Evolutionary conservation across 1,284 basidiomycete species (phyloP).

Genomic region (Meira nashicola): DNA sequence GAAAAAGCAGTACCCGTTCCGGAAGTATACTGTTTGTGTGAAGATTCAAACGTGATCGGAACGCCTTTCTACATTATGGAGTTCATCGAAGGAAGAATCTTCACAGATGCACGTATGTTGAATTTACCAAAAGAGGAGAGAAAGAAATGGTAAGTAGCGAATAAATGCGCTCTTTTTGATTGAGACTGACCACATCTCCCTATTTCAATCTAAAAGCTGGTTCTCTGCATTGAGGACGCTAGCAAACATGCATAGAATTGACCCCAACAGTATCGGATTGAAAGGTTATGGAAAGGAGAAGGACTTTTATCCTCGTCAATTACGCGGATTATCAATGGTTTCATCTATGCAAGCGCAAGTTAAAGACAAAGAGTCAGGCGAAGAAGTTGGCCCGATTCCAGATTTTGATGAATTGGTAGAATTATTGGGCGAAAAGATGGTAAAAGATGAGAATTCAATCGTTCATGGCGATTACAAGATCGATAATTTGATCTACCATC

Average conservation of each 20-base stretch:
- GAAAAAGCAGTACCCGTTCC: constrained; percentile 72
- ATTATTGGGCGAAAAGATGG: constrained; percentile 73
- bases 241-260: constrained; percentile 68
- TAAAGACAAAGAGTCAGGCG: constrained; percentile 63
- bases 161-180: constrained; percentile 51
- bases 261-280: constrained; percentile 68
- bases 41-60: constrained; percentile 69
- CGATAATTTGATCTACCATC: constrained; percentile 91
- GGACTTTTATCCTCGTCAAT: constrained; percentile 85
- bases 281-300: constrained; percentile 70
- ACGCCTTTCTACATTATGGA: constrained; percentile 95
- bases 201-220: constrained; percentile 18
- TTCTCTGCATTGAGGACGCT: constrained; percentile 59
- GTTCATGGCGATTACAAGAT: constrained; percentile 96
- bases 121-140: constrained; percentile 58
- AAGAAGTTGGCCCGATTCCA: constrained; percentile 61
- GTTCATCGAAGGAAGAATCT: constrained; percentile 79
- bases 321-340: constrained; percentile 73
- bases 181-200: background rate
- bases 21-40: constrained; percentile 69
- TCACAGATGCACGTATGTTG: constrained; percentile 72
- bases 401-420: constrained; percentile 66
- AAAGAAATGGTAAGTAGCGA: constrained; percentile 63
- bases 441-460: constrained; percentile 63
- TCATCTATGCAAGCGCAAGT: constrained; percentile 68